phyloP scores from a whole-genome alignment of 768 basidiomycete species.

The Lentinula lateritia region DNA sequence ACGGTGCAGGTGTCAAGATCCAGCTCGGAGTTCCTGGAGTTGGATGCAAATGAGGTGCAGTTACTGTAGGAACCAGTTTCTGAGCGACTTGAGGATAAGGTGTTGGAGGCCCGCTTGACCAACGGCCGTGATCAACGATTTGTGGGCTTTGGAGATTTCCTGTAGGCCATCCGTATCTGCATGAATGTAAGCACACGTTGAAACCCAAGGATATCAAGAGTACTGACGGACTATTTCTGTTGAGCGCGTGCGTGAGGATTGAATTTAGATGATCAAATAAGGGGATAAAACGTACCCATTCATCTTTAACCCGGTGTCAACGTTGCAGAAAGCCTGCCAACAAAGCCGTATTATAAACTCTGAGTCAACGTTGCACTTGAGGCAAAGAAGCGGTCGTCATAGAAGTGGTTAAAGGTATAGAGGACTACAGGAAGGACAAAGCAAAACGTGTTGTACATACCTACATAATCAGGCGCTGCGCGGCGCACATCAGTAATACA shows the following conservation, averaged over 20 bases:
- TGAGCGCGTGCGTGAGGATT: neutral
- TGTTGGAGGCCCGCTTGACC: neutral
- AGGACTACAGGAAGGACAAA: neutral
- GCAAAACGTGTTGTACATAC: neutral
- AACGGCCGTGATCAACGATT: neutral
- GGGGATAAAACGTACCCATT: neutral
- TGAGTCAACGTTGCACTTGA: too few species aligned
- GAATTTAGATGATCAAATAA: neutral
- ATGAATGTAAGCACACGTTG: neutral
- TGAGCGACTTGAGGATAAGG: neutral
- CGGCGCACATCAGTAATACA: too few species aligned
- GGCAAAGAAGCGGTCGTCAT: too few species aligned
- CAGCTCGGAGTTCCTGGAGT: neutral
- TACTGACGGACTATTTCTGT: neutral
- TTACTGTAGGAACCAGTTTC: neutral
- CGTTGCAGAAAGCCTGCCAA: too few species aligned
- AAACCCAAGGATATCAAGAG: neutral
- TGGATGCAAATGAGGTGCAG: neutral
- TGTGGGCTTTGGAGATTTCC: neutral
- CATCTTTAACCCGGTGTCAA: neutral
- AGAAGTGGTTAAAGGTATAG: too few species aligned
- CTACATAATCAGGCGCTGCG: too few species aligned
- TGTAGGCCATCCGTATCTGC: neutral
- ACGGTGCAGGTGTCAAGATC: neutral
- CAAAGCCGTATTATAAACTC: too few species aligned